Evolutionary conservation across 352 stramenopile species (phyloP).

Genomic region (Pythium volutum): DNA sequence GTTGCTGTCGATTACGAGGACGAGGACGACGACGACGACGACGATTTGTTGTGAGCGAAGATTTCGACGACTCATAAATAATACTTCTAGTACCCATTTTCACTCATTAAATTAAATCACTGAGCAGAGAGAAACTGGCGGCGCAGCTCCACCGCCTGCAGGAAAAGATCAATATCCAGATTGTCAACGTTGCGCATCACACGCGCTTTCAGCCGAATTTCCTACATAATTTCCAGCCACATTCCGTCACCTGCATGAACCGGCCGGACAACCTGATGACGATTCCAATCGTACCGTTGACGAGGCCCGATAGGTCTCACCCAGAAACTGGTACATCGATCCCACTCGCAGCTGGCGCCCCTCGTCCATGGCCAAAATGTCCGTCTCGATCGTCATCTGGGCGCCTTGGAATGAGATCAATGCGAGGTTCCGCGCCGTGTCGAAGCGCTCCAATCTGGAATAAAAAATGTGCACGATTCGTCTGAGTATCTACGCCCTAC

Average conservation of each 20-base stretch:
- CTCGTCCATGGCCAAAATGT: conserved; percentile 38
- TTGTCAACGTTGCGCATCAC: conserved; percentile 77
- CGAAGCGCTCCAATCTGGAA: conserved; percentile 54
- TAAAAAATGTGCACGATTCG: background rate
- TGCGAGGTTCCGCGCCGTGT: conserved; percentile 45
- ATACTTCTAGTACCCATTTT: background rate
- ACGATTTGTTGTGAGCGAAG: conserved; percentile 58
- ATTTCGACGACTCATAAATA: conserved; percentile 17
- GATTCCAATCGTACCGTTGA: conserved; percentile 23
- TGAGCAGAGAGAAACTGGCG: conserved; percentile 66
- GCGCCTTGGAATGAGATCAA: conserved; percentile 63
- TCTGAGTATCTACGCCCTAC: background rate
- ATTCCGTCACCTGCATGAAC: background rate
- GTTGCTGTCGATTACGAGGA: conserved; percentile 31
- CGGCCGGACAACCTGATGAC: background rate
- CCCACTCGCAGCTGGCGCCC: conserved; percentile 56
- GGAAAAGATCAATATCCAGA: conserved; percentile 78
- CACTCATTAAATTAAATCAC: too few species aligned
- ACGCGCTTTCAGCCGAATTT: conserved; percentile 65
- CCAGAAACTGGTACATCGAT: conserved; percentile 84
- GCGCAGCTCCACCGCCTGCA: conserved; percentile 63
- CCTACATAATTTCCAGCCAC: background rate
- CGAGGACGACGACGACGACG: conserved; percentile 56
- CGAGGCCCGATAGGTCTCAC: conserved; percentile 52
- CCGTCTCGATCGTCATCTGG: conserved; percentile 65